These are phyloP conservation scores for Phlegmacium glaucopus DNA, from an alignment of 768 basidiomycete genomes.

Conservation along the genomic window DNA sequence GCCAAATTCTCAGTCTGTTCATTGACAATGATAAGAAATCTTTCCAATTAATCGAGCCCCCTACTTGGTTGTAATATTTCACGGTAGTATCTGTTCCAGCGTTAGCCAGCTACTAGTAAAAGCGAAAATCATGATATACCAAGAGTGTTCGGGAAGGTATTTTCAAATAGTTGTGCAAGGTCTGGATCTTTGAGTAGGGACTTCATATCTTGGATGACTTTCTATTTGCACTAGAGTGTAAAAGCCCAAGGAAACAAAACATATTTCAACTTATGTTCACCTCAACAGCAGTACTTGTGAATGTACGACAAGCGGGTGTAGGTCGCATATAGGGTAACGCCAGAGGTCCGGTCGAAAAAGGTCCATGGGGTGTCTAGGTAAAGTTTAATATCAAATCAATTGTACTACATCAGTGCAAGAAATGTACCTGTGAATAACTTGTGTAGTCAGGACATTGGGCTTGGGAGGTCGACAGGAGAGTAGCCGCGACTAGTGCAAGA, in stretches of 20 bases:
- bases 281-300: constrained; percentile 73
- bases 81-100: constrained; percentile 65
- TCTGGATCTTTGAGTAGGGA: constrained; percentile 71
- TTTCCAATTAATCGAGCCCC: neutral
- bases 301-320: constrained; percentile 64
- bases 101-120: constrained; percentile 2
- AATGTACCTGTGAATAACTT: constrained; percentile 48
- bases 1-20: constrained; percentile 62
- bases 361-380: constrained; percentile 54
- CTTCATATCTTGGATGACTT: constrained; percentile 75
- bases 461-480: constrained; percentile 20
- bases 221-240: constrained; percentile 31
- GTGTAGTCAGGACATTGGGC: constrained; percentile 63
- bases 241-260: neutral
- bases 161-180: constrained; percentile 75
- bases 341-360: constrained; percentile 56
- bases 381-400: neutral
- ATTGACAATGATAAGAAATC: constrained; percentile 5
- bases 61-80: constrained; percentile 64
- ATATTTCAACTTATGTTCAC: constrained; percentile 29
- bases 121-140: constrained; percentile 35
- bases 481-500: constrained; percentile 17
- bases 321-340: constrained; percentile 74
- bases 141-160: constrained; percentile 79
- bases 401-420: neutral